Base-by-base conservation (phyloP, 2,329 filamentous ascomycete genomes). In the Fusarium cicatricum region DNA sequence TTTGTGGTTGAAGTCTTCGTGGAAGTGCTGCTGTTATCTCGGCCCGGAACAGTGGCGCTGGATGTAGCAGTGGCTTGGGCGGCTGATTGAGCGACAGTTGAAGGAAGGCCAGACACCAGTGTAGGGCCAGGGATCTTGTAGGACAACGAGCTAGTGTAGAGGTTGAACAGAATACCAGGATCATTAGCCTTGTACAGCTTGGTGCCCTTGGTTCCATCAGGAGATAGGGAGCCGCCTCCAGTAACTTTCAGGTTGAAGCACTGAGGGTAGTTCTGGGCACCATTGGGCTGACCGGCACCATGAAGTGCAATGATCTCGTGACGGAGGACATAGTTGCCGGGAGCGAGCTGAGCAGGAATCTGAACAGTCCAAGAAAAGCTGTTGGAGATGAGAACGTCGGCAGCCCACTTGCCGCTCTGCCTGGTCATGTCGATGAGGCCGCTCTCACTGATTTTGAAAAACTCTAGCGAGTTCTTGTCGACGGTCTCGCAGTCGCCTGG, bases 361-460 rank as follows among this genome's bases (percentile, higher is more conserved):
- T 72, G 71, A 28, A 74, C 55, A 3, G 68, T 66, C 70, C 71
- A 73, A 11, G 62, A 66, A 56, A 70, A 72, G 26, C 61, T 57
- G 76, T 72, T 70, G 37, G 72, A 63, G 61, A 82, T 78, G 52
- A 85, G 71, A 1, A 79, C 69, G 52, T 72, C 70, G 4, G 74
- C 60, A 2, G 70, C 71, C 76, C 76, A 78, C 11, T 52, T 56
- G 17, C 71, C 62, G 44, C 69, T 75, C 39, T 73, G 75, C 57
- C 75, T 68, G 55, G 82, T 74, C 60, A 85, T 78, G 39, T 70
- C 62, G 52, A 82, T 74, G 21, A 85, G 76, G 52, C 86, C 87
- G 29, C 71, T 76, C 51, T 79, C 79, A 33, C 82, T 79, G 54
- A 89, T 87, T 80, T 90, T 90, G 80, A 87, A 84, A 72, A 82